Conservation (phyloP, 2,329 filamentous ascomycete species). For the Fusarium siculi region DNA sequence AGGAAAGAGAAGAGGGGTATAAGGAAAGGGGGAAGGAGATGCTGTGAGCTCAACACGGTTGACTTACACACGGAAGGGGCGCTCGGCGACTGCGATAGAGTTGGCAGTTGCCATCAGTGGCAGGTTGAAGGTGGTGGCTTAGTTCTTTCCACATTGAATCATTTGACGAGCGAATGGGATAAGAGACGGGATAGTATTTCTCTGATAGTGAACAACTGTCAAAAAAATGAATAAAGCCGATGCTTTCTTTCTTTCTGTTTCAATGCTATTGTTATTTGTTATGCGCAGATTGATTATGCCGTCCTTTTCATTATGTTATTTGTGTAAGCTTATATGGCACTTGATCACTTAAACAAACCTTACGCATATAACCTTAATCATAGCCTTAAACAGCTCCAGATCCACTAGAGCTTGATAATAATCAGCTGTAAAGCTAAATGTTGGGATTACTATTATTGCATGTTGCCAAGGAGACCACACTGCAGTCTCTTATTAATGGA, state of each 20-base stretch:
- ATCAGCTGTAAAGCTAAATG: background rate
- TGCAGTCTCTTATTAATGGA: background rate
- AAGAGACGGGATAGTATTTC: background rate
- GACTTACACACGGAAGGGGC: constrained; percentile 3
- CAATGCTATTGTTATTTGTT: background rate
- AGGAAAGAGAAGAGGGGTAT: background rate
- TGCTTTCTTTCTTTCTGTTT: background rate
- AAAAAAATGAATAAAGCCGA: rapidly evolving
- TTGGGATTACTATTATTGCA: background rate
- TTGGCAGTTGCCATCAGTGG: constrained; percentile 36
- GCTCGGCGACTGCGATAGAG: constrained; percentile 14
- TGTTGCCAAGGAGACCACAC: background rate
- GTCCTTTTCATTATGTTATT: background rate
- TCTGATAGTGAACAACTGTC: background rate
- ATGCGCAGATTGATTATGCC: background rate
- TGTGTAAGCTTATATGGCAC: background rate
- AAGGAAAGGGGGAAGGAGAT: background rate
- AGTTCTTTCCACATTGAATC: background rate
- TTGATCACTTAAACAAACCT: background rate
- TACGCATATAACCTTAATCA: background rate
- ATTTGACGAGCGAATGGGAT: background rate
- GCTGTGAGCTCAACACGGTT: background rate
- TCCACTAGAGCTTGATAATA: background rate
- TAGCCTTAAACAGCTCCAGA: background rate
- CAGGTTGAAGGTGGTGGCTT: constrained; percentile 20